These are phyloP conservation scores for Scheffersomyces quercinus DNA, from an alignment of 1,139 yeast genomes.

Conservation along the genomic window DNA sequence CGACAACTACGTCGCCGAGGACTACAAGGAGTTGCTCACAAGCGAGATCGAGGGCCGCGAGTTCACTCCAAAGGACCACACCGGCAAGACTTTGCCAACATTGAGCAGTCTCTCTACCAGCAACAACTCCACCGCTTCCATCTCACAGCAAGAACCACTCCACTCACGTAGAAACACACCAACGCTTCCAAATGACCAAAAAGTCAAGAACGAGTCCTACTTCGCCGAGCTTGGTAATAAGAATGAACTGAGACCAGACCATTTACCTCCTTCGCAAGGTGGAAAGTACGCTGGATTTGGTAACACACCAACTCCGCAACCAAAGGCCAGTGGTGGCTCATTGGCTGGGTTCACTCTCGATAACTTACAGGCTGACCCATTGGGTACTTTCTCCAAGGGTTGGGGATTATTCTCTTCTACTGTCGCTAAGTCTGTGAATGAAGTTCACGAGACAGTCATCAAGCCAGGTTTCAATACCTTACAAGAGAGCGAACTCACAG, in stretches of 20 bases:
- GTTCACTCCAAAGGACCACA: slow-evolving; percentile 67
- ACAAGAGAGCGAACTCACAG: slow-evolving; percentile 76
- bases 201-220: slow-evolving; percentile 71
- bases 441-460: slow-evolving; percentile 84
- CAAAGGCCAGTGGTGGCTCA: slow-evolving; percentile 33
- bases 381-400: slow-evolving; percentile 86
- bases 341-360: slow-evolving; percentile 66
- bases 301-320: slow-evolving; percentile 58
- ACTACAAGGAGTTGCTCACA: slow-evolving; percentile 79
- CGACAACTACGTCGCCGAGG: slow-evolving; percentile 90
- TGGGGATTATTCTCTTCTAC: slow-evolving; percentile 91
- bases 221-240: slow-evolving; percentile 76
- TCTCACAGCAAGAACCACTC: slow-evolving; percentile 32
- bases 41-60: slow-evolving; percentile 73
- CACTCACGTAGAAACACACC: slow-evolving; percentile 47
- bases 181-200: slow-evolving; percentile 38
- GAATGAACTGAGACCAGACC: slow-evolving; percentile 72
- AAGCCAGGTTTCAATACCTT: slow-evolving; percentile 84
- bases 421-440: slow-evolving; percentile 78
- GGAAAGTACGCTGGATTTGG: slow-evolving; percentile 94
- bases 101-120: slow-evolving; percentile 11
- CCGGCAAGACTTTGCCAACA: slow-evolving; percentile 49
- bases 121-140: slow-evolving; percentile 16
- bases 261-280: slow-evolving; percentile 90
- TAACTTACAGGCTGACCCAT: slow-evolving; percentile 79